Conservation (phyloP, 2,329 filamentous ascomycete genomes). For the Fusarium austroafricanum region DNA sequence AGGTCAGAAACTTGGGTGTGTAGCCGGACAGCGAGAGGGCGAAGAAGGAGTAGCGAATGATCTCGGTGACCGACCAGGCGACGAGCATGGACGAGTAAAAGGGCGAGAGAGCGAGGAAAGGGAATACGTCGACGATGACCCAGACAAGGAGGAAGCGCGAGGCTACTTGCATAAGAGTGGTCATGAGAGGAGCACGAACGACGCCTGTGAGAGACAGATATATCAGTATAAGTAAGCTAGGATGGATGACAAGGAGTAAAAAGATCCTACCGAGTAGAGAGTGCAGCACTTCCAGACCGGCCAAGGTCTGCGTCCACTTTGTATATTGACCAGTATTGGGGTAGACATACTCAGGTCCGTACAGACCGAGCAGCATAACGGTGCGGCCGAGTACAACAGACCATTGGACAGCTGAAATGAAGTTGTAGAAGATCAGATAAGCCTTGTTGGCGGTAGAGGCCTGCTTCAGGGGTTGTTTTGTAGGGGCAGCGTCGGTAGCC, state of each 20-base stretch:
- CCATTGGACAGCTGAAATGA: constrained; percentile 82
- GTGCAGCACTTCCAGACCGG: constrained; percentile 85
- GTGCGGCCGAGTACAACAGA: constrained; percentile 78
- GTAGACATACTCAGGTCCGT: constrained; percentile 71
- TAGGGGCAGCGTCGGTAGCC: constrained; percentile 37
- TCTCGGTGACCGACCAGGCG: constrained; percentile 92
- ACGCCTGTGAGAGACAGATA: constrained; percentile 66
- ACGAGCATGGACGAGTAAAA: constrained; percentile 82
- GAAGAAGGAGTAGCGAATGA: constrained; percentile 94
- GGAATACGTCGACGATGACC: constrained; percentile 82
- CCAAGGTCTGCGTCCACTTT: constrained; percentile 85
- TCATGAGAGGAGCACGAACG: constrained; percentile 85
- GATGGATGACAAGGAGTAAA: neutral
- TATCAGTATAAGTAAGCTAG: neutral
- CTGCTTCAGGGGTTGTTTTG: constrained; percentile 41
- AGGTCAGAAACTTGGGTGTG: constrained; percentile 75
- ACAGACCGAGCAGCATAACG: constrained; percentile 62
- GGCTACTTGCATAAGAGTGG: constrained; percentile 90
- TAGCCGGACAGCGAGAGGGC: constrained; percentile 74
- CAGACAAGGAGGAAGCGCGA: constrained; percentile 90
- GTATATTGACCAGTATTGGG: constrained; percentile 73
- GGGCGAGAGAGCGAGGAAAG: constrained; percentile 68
- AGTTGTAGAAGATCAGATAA: constrained; percentile 91
- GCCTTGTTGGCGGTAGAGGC: constrained; percentile 60
- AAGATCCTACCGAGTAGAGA: constrained; percentile 73